Base-by-base conservation (phyloP, 164 flowering plant genomes). In the Aristolochia fimbriata region DNA sequence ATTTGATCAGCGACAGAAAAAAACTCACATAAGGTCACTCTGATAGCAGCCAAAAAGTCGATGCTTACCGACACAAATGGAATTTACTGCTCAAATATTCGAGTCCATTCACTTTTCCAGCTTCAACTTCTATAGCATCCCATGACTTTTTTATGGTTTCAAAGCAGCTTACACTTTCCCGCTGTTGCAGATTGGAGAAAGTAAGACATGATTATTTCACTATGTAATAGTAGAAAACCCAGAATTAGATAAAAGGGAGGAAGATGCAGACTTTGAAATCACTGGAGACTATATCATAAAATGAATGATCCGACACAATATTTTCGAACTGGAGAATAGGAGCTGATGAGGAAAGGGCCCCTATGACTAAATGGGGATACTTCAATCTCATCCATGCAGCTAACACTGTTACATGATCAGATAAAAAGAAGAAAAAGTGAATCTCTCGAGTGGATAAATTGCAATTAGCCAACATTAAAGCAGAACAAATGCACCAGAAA, bases 321-420 rank as follows among this genome's bases (percentile, higher is more conserved):
- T 88, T 77, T 68, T 88, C 96, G 67, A 92, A 88, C 46, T 88
- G 95, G 64, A 92, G 86, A 65, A 92, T 73, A 8, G 98, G 98
- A 15, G 98, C 95, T 6, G 98, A 91, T 52, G 96, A 85, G 72
- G 98, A 84, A 63, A 91, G 83, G 12, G 96, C 96, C 0, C 96
- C 98, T 59, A 88, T 76, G 10, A 88, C 82, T 61, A 91, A 73
- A 58, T 91, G 96, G 31, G 98, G 93, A 78, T 91, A 91, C 71
- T 91, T 91, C 41, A 88, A 77, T 70, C 95, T 81, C 95, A 91
- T 85, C 98, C 98, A 91, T 47, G 95, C 80, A 1, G 95, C 98
- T 63, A 91, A 73, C 98, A 91, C 98, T 88, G 78, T 68, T 49
- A 48, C 60, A 71, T 8, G 51, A 57, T 30, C 55, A 22, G 47